Evolutionary conservation across 306 rosid genomes (phyloP).

Genomic region (Fragaria vesca): DNA sequence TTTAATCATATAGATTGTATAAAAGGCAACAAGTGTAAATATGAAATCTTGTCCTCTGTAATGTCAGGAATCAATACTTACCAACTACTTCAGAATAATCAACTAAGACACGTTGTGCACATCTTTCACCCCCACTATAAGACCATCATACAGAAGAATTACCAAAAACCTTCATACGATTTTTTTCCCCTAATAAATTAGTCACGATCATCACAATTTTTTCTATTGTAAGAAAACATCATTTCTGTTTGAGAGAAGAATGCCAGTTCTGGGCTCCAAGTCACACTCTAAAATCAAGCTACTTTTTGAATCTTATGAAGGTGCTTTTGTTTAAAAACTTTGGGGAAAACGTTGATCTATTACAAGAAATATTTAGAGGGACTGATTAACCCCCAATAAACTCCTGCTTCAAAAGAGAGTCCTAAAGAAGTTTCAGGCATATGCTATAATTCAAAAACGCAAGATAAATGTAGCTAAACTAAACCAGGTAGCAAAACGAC

Average conservation of each 20-base stretch:
- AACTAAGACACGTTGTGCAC: background rate
- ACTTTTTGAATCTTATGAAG: background rate
- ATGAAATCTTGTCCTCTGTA: background rate
- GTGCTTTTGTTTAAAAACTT: background rate
- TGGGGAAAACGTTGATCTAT: background rate
- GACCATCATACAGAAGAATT: background rate
- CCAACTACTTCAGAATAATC: background rate
- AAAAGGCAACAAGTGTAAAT: background rate
- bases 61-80: background rate
- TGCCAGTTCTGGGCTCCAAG: background rate
- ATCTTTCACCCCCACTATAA: background rate
- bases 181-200: background rate
- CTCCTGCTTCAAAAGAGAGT: background rate
- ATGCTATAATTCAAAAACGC: background rate
- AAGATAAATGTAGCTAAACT: background rate
- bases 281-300: background rate
- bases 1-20: background rate
- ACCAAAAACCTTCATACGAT: background rate
- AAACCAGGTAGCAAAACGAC: background rate
- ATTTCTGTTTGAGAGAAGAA: background rate
- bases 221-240: background rate
- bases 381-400: background rate
- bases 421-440: background rate
- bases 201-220: background rate
- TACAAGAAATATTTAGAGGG: background rate